Evolutionary conservation across 2,329 filamentous ascomycete species (phyloP), one percentile per base, ranked within the genome.

Genomic region (Pseudonectria foliicola): DNA sequence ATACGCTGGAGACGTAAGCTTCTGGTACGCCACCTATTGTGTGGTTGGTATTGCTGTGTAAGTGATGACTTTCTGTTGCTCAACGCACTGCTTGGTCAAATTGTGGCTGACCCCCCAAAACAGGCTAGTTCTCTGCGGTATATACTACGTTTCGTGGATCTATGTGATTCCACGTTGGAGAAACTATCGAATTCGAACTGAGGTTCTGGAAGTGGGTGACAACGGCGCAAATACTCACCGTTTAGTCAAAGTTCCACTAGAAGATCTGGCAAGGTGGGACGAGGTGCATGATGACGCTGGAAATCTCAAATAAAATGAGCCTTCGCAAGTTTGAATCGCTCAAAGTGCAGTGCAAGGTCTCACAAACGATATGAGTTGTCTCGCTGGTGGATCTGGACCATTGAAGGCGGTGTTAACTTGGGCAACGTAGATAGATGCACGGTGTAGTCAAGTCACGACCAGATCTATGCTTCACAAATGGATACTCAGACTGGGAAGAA

Each of bases 11-110:
- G 74, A 80, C 37, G 80, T 85, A 2, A 80, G 73, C 34, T 86
- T 87, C 56, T 86, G 77, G 75, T 87, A 85, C 44, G 80, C 69
- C 2, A 85, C 80, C 0, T 85, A 85, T 46, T 70, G 73, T 13
- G 72, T 77, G 1, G 71, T 76, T 1, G 80, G 81, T 0, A 69
- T 85, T 38, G 77, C 56, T 14, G 70, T 83, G 73, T 79, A 62
- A 65, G 74, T 72, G n/a, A n/a, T n/a, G n/a, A 11, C 26, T 8
- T 15, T 6, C 3, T 2, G 13, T 12, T 11, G 7, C 1, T 21
- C 7, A 2, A 2, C 1, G 0, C 6, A 3, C 3, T 35, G 2
- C 26, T 43, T 4, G 40, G 4, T 21, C 8, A 21, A 8, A 21
- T 6, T 4, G 15, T 13, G 25, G 29, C 12, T 23, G 25, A 23